phyloP scores from a whole-genome alignment of 1,139 yeast genomes.

The Taphrina communis region DNA sequence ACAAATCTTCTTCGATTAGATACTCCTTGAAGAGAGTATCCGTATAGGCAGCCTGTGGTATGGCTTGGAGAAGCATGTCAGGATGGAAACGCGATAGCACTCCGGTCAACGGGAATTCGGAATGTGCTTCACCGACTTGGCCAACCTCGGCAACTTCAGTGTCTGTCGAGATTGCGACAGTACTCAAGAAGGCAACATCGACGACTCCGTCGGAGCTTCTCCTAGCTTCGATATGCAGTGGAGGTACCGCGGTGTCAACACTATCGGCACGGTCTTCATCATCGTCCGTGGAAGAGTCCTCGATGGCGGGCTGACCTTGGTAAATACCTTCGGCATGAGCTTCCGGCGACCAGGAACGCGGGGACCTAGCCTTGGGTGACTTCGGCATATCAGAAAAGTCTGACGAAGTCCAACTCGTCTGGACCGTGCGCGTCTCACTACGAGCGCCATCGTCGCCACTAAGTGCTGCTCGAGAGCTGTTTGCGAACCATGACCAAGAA shows the following conservation, averaged over 20 bases:
- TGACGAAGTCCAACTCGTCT: constrained; percentile 32
- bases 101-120: constrained; percentile 34
- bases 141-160: constrained; percentile 6
- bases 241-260: constrained; percentile 7
- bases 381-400: constrained; percentile 27
- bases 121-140: constrained; percentile 16
- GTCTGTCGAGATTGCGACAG: constrained; percentile 18
- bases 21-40: constrained; percentile 22
- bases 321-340: not conserved
- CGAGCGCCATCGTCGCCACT: constrained; percentile 21
- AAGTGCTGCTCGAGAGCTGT: constrained; percentile 27
- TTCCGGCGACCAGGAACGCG: constrained; percentile 22
- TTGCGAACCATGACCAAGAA: constrained; percentile 39
- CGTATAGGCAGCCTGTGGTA: constrained; percentile 14
- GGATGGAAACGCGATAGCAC: constrained; percentile 36
- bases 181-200: constrained; percentile 21
- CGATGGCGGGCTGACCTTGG: not conserved
- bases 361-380: constrained; percentile 16
- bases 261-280: constrained; percentile 25
- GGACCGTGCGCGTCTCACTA: constrained; percentile 28
- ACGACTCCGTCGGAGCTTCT: constrained; percentile 25
- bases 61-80: constrained; percentile 36
- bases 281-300: constrained; percentile 15
- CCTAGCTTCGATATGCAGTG: not conserved
- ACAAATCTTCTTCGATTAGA: constrained; percentile 29